phyloP scores from a whole-genome alignment of 495 filamentous ascomycete genomes.

The Letharia lupina region DNA sequence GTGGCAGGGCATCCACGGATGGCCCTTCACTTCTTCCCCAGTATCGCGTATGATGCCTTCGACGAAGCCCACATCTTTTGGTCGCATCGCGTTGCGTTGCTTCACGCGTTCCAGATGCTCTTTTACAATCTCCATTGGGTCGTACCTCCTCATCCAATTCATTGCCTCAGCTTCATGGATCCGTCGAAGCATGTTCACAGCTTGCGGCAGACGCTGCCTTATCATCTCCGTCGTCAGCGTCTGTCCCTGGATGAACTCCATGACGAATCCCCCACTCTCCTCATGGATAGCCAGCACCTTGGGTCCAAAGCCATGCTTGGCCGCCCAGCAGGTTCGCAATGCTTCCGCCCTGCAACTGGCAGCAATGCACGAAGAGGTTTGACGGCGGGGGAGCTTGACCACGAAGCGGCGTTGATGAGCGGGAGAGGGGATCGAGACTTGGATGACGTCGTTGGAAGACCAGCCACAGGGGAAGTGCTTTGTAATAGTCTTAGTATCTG shows the following conservation, averaged over 20 bases:
- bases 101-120: neutral
- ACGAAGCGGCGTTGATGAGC: neutral
- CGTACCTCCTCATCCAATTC: constrained; percentile 10
- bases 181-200: constrained; percentile 5
- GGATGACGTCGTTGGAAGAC: constrained; percentile 10
- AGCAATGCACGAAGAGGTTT: neutral
- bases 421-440: neutral
- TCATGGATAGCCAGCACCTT: constrained; percentile 9
- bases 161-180: constrained; percentile 3
- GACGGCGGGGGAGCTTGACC: neutral
- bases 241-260: constrained; percentile 13
- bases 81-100: neutral
- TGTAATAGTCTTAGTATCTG: neutral
- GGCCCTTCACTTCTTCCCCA: neutral
- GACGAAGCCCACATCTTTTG: neutral
- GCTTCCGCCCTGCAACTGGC: constrained; percentile 2
- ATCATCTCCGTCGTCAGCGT: constrained; percentile 1
- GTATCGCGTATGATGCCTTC: neutral
- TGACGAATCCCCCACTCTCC: constrained; percentile 7
- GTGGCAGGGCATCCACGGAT: constrained; percentile 15
- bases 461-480: constrained; percentile 2
- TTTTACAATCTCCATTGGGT: constrained; percentile 9
- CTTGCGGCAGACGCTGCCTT: neutral
- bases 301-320: constrained; percentile 14
- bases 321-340: constrained; percentile 9